These are phyloP conservation scores for Lasiodiplodia hormozganensis DNA, from an alignment of 2,329 filamentous ascomycete genomes.

Conservation along the genomic window DNA sequence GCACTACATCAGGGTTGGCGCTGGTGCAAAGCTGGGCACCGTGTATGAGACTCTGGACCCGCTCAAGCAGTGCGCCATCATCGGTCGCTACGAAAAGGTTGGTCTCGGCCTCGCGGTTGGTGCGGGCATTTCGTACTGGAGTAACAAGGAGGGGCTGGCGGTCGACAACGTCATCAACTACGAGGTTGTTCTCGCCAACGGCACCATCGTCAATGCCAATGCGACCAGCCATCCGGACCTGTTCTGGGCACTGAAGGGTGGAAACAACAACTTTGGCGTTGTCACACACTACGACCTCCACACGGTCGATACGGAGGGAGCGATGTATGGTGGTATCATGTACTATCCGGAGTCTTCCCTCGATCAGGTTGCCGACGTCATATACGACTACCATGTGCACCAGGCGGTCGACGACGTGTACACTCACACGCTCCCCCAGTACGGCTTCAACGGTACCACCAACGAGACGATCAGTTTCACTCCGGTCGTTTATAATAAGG, in stretches of 20 bases:
- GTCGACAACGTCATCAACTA: constrained; percentile 47
- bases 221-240: constrained; percentile 36
- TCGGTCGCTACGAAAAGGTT: constrained; percentile 35
- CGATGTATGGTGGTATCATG: constrained; percentile 48
- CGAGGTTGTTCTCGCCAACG: constrained; percentile 40
- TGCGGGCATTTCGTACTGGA: constrained; percentile 29
- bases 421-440: background rate
- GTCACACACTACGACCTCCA: constrained; percentile 36
- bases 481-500: background rate
- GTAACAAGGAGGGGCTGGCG: constrained; percentile 36
- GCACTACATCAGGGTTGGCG: constrained; percentile 38
- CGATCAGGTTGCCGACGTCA: background rate
- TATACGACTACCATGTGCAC: background rate
- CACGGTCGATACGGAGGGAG: constrained; percentile 26
- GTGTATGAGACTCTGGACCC: constrained; percentile 39
- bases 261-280: constrained; percentile 42
- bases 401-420: background rate
- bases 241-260: constrained; percentile 48
- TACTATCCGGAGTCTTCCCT: constrained; percentile 23
- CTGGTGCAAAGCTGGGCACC: constrained; percentile 41
- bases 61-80: constrained; percentile 34
- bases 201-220: constrained; percentile 40
- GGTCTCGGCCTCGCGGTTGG: constrained; percentile 27
- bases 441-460: background rate
- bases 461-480: background rate